Evolutionary conservation across 169 alveolate species (phyloP).

Genomic region (Perkinsus olseni): DNA sequence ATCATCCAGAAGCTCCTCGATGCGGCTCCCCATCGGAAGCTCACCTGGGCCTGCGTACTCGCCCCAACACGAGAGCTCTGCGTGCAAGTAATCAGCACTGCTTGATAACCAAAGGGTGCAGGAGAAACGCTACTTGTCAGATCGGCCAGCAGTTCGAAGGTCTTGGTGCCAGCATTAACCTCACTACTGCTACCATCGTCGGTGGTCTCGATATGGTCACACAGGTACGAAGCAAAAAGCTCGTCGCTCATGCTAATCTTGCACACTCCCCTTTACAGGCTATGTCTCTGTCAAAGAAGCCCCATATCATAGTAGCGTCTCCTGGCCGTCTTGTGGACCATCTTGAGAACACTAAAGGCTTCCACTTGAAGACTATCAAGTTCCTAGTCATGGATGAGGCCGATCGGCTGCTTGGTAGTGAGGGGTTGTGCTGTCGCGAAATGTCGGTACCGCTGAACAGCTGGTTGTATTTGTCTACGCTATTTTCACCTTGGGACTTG

Average conservation of each 20-base stretch:
- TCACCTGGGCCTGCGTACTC: slow-evolving; percentile 56
- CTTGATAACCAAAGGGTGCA: neutral
- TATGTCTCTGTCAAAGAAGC: slow-evolving; percentile 30
- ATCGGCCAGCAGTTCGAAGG: slow-evolving; percentile 85
- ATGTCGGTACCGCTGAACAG: too few species aligned
- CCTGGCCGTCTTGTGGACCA: slow-evolving; percentile 99
- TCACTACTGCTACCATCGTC: slow-evolving; percentile 80
- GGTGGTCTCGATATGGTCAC: slow-evolving; percentile 93
- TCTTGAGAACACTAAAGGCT: slow-evolving; percentile 95
- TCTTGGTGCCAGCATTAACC: slow-evolving; percentile 76
- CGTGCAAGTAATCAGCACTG: slow-evolving; percentile 67
- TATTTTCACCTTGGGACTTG: too few species aligned
- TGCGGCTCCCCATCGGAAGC: slow-evolving; percentile 64
- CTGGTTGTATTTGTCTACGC: too few species aligned
- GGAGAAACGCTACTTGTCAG: slow-evolving; percentile 41
- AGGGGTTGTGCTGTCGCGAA: too few species aligned
- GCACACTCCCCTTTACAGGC: neutral
- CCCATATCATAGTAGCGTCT: slow-evolving; percentile 94
- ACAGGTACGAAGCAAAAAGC: slow-evolving; percentile 40
- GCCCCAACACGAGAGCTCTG: slow-evolving; percentile 99
- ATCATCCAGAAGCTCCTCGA: slow-evolving; percentile 80
- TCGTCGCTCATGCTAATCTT: neutral
- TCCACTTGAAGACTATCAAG: slow-evolving; percentile 72
- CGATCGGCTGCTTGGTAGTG: slow-evolving; percentile 59
- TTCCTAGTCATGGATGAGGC: slow-evolving; percentile 69